Percentiles rank a stretch among this genome's conserved stretches.
Conservation (phyloP, 2,329 filamentous ascomycete genomes). For the Diaporthe citrichinensis region DNA sequence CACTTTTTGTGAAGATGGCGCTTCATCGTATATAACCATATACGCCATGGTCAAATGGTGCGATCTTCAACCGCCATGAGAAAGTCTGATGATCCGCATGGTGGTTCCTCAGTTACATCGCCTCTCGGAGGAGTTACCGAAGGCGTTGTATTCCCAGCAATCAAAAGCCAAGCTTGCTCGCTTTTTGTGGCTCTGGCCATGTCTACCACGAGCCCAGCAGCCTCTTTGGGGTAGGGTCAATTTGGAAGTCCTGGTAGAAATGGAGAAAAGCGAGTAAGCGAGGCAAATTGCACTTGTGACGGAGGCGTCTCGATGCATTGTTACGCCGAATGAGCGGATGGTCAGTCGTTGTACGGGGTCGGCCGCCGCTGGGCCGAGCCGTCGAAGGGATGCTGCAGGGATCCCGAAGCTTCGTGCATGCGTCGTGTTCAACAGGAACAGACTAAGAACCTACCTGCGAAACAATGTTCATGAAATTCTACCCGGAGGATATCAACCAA, state of each 20-base stretch:
- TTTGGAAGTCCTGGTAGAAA: not conserved
- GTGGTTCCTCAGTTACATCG: slow-evolving; percentile 28
- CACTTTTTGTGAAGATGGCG: not conserved
- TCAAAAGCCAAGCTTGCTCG: slow-evolving; percentile 27
- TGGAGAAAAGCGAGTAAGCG: slow-evolving; percentile 29
- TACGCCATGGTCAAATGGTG: not conserved
- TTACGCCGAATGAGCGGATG: slow-evolving; percentile 20
- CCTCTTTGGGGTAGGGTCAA: slow-evolving; percentile 10
- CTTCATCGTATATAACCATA: slow-evolving; percentile 14
- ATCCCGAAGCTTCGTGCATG: not conserved
- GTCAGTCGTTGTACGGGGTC: not conserved
- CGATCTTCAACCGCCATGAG: not conserved
- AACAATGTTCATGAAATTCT: too few species aligned
- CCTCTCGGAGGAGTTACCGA: slow-evolving; percentile 25
- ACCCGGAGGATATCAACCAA: too few species aligned
- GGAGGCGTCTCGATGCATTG: slow-evolving; percentile 23
- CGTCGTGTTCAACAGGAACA: not conserved
- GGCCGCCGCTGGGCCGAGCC: slow-evolving; percentile 31
- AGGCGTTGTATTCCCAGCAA: slow-evolving; percentile 37
- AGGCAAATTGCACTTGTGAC: slow-evolving; percentile 2
- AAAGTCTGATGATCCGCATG: slow-evolving; percentile 1
- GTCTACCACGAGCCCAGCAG: slow-evolving; percentile 1
- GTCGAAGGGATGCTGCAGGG: not conserved
- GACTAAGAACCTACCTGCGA: not conserved
- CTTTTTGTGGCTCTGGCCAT: slow-evolving; percentile 17